Conservation (phyloP, 345 rosid genomes). For the Euphorbia peplus region DNA sequence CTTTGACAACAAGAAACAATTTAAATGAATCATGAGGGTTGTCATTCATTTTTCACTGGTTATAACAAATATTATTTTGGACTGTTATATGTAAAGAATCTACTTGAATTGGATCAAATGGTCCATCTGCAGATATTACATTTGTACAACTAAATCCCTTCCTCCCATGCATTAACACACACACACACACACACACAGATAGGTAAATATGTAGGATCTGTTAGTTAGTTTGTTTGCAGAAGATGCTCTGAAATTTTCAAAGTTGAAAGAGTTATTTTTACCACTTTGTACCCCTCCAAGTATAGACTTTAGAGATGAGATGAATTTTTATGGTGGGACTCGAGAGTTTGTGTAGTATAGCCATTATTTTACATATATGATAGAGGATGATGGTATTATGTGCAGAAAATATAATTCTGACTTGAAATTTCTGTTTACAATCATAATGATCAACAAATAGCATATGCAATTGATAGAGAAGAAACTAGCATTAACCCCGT, state of each 20-base stretch:
- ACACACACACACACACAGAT: no score
- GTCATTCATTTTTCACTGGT: background rate
- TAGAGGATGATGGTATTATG: background rate
- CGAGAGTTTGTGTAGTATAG: no score
- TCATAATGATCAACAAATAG: no score
- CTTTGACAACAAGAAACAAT: background rate
- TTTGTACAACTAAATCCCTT: no score
- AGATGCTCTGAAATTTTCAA: no score
- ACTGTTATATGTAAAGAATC: background rate
- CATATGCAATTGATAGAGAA: constrained; percentile 5
- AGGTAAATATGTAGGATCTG: background rate
- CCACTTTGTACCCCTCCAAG: no score
- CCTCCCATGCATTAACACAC: no score
- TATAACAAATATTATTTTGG: background rate
- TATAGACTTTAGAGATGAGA: no score
- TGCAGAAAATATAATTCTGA: background rate
- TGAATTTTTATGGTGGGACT: no score
- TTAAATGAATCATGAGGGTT: background rate
- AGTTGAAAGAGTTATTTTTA: no score
- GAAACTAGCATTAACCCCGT: background rate
- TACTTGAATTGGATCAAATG: background rate
- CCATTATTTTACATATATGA: background rate
- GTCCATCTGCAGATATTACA: no score
- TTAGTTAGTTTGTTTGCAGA: background rate
- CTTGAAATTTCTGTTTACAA: background rate